These are phyloP conservation scores for Paxillus involutus DNA, from an alignment of 768 basidiomycete genomes.

Conservation along the genomic window DNA sequence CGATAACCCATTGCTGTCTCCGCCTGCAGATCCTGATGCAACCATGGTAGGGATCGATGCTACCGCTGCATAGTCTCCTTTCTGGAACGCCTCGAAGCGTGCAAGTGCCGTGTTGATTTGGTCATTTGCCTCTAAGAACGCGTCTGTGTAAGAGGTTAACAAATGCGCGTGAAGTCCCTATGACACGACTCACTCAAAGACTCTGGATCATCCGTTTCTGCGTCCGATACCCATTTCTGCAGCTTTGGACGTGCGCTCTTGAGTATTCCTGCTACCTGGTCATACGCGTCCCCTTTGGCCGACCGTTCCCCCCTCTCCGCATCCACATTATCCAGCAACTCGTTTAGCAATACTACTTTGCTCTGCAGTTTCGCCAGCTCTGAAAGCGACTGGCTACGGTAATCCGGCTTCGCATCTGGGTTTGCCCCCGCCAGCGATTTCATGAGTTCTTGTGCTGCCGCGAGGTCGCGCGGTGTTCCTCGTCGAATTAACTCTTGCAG, in stretches of 20 bases:
- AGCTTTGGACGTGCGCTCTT: slow-evolving; percentile 85
- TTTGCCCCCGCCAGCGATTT: slow-evolving; percentile 93
- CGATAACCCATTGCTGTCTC: slow-evolving; percentile 37
- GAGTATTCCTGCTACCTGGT: slow-evolving; percentile 90
- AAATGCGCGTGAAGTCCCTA: not conserved
- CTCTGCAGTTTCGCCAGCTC: slow-evolving; percentile 94
- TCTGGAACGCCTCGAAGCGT: slow-evolving; percentile 92
- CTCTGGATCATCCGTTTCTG: slow-evolving; percentile 85
- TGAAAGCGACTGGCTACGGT: slow-evolving; percentile 82
- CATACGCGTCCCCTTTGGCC: slow-evolving; percentile 88
- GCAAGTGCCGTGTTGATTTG: slow-evolving; percentile 91
- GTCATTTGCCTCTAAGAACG: slow-evolving; percentile 94
- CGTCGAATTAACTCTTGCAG: slow-evolving; percentile 97
- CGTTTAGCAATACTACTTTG: slow-evolving; percentile 93
- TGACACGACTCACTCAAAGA: slow-evolving; percentile 65
- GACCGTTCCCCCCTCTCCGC: slow-evolving; percentile 70
- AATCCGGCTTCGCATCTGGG: slow-evolving; percentile 92
- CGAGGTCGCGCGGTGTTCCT: slow-evolving; percentile 93
- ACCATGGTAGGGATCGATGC: slow-evolving; percentile 69
- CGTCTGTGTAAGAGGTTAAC: slow-evolving; percentile 50
- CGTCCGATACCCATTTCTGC: slow-evolving; percentile 97
- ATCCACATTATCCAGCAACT: slow-evolving; percentile 94
- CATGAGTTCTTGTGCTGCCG: slow-evolving; percentile 96
- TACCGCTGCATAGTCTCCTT: slow-evolving; percentile 78
- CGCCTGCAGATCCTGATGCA: slow-evolving; percentile 29